Percentiles rank a stretch among this genome's conserved stretches.
Conservation (phyloP, 441 rosid species). For the Adansonia gregorii region DNA sequence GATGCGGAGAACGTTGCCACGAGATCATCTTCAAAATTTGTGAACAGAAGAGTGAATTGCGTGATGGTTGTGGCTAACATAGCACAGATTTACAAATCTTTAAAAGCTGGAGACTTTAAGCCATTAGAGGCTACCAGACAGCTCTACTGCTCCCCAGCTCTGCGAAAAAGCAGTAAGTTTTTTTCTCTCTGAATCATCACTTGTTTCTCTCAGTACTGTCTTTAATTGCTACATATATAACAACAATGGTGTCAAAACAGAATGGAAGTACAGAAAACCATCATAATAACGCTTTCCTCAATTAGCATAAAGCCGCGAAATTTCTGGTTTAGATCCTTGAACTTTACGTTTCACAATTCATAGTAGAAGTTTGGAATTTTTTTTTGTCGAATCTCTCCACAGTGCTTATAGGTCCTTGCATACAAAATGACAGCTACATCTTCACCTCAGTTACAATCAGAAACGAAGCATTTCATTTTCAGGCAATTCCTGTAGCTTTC, state of each 20-base stretch:
- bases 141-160: constrained; percentile 47
- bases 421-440: background rate
- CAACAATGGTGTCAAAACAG: background rate
- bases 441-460: background rate
- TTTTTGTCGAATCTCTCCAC: background rate
- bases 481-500: background rate
- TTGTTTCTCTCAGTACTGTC: background rate
- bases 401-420: background rate
- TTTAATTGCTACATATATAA: background rate
- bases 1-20: constrained; percentile 26
- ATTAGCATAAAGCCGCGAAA: background rate
- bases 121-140: constrained; percentile 49
- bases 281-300: background rate
- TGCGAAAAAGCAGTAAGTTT: constrained; percentile 57
- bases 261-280: background rate
- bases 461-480: background rate
- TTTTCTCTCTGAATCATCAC: background rate
- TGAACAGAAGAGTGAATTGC: constrained; percentile 50
- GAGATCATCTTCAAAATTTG: constrained; percentile 45
- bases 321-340: background rate
- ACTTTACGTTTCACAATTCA: background rate
- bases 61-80: constrained; percentile 53
- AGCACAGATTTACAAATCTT: constrained; percentile 47
- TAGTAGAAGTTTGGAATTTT: background rate
- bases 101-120: constrained; percentile 47